phyloP scores from a whole-genome alignment of 2,329 filamentous ascomycete genomes.

The Colletotrichum sp. region DNA sequence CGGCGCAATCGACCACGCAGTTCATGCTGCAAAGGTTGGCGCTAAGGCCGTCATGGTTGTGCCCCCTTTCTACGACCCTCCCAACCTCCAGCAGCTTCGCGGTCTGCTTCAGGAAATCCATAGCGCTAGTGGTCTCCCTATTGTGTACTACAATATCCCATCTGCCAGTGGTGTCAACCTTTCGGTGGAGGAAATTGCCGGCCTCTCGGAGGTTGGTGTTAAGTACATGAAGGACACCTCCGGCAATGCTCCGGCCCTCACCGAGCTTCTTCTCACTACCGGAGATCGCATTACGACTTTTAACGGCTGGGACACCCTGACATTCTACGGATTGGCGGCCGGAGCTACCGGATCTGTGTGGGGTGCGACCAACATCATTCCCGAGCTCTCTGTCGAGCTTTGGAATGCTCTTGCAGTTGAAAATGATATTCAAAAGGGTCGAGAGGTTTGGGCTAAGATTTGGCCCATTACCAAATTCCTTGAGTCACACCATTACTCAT shows the following conservation, averaged over 20 bases:
- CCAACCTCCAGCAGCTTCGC: constrained; percentile 42
- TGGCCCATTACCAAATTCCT: constrained; percentile 55
- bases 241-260: constrained; percentile 53
- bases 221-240: constrained; percentile 58
- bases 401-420: constrained; percentile 50
- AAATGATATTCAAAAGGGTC: constrained; percentile 43
- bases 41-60: constrained; percentile 52
- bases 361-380: constrained; percentile 56
- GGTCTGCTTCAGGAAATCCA: constrained; percentile 46
- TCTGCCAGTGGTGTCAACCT: constrained; percentile 48
- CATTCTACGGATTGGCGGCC: constrained; percentile 55
- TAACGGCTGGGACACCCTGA: constrained; percentile 59
- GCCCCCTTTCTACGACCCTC: constrained; percentile 53
- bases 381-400: constrained; percentile 50
- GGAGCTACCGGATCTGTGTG: constrained; percentile 55
- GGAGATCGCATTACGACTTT: constrained; percentile 47
- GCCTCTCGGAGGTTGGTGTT: constrained; percentile 48
- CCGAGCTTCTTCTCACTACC: constrained; percentile 49
- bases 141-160: constrained; percentile 58
- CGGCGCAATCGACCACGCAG: constrained; percentile 44
- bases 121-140: constrained; percentile 42
- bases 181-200: constrained; percentile 44
- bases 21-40: constrained; percentile 40
- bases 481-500: constrained; percentile 50
- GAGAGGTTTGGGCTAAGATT: constrained; percentile 53